A percentile compares a stretch with the other conserved stretches of the same genome.
Conservation (phyloP, 805 yeast species). For the Kuraishia ogatae region DNA sequence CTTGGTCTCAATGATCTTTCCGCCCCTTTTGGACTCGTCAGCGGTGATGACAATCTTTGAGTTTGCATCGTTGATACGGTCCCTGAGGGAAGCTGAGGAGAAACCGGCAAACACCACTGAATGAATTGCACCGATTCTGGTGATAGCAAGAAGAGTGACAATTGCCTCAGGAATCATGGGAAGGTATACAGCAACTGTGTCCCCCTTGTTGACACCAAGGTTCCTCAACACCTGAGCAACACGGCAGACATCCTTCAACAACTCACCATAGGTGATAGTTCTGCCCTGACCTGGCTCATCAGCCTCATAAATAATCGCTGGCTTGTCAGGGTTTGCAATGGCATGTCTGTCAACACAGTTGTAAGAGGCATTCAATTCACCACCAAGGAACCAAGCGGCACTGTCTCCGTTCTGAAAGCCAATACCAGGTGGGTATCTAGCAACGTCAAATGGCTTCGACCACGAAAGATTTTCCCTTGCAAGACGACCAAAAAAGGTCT, state of each 20-base stretch:
- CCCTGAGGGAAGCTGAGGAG: conserved; percentile 61
- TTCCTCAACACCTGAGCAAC: conserved; percentile 60
- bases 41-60: conserved; percentile 69
- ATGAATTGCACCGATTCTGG: conserved; percentile 77
- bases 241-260: conserved; percentile 60
- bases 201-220: conserved; percentile 72
- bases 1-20: conserved; percentile 72
- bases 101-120: conserved; percentile 85
- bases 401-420: conserved; percentile 39
- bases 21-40: conserved; percentile 81
- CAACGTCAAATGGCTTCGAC: conserved; percentile 40
- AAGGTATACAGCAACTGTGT: conserved; percentile 77
- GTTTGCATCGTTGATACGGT: conserved; percentile 64
- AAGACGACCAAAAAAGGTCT: conserved; percentile 42
- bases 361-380: conserved; percentile 71
- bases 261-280: conserved; percentile 60
- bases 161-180: conserved; percentile 84
- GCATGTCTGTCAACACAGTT: conserved; percentile 84
- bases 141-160: conserved; percentile 66
- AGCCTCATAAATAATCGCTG: conserved; percentile 74
- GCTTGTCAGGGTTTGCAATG: conserved; percentile 55
- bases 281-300: conserved; percentile 65
- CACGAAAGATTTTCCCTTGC: conserved; percentile 43
- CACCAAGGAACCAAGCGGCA: conserved; percentile 71
- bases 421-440: conserved; percentile 35